Evolutionary conservation across 2,329 filamentous ascomycete species (phyloP).

Genomic region (Sclerotinia nivalis): DNA sequence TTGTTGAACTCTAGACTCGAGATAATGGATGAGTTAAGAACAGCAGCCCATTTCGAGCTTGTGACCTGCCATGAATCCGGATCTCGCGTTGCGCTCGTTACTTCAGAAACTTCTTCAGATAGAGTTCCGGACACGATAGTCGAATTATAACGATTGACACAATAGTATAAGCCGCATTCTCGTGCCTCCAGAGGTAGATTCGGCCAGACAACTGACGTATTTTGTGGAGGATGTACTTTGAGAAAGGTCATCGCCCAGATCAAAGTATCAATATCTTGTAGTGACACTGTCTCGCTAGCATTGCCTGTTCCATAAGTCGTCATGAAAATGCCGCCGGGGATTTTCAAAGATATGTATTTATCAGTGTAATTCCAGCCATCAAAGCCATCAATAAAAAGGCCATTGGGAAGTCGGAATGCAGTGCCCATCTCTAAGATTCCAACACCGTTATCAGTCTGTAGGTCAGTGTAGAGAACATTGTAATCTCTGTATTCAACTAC

Average conservation of each 20-base stretch:
- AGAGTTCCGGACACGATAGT: background rate
- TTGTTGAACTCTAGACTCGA: conserved; percentile 12
- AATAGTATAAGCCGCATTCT: conserved; percentile 16
- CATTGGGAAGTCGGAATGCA: conserved; percentile 12
- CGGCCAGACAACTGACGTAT: conserved; percentile 1
- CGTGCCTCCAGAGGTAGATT: background rate
- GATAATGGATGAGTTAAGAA: conserved; percentile 7
- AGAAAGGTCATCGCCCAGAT: conserved; percentile 12
- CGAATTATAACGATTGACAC: conserved; percentile 9
- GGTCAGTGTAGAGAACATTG: conserved; percentile 2
- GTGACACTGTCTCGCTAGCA: conserved; percentile 11
- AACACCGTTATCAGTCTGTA: background rate
- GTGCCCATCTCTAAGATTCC: background rate
- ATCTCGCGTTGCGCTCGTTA: conserved; percentile 8
- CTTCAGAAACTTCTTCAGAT: conserved; percentile 3
- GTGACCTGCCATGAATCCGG: conserved; percentile 13
- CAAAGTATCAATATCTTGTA: conserved; percentile 3
- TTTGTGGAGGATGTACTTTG: conserved; percentile 6
- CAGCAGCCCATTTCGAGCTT: conserved; percentile 6
- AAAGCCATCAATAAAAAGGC: conserved; percentile 11
- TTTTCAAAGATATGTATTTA: background rate
- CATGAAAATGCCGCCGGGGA: conserved; percentile 12
- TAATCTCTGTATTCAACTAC: conserved; percentile 9
- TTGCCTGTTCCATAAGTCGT: conserved; percentile 10
- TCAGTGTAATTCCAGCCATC: conserved; percentile 12